Base-by-base conservation (phyloP, 1,139 yeast species). In the Saccharomycopsis phalli region DNA sequence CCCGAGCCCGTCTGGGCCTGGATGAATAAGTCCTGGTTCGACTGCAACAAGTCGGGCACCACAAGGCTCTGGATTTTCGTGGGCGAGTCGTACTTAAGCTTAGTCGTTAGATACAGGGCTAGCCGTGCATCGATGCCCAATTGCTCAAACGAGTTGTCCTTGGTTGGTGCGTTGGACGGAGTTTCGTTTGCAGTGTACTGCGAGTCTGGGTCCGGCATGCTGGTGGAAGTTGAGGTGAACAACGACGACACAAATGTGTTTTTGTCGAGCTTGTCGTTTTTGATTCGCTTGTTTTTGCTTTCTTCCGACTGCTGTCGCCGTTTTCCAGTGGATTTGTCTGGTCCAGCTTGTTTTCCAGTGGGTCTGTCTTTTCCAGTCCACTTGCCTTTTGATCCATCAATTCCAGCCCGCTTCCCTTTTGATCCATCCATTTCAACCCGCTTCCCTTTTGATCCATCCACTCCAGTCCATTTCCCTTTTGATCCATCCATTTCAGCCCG, bases 1-100 rank as follows among this genome's bases (percentile, higher is more conserved):
- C 97, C 97, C 0, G 95, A 84, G 40, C 97, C 97, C 0, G 97
- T 88, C 59, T 87, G 96, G 0, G 97, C 95, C 54, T 84, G 93
- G 38, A 87, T 82, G 51, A 88, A 81, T 44, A 86, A 63, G 59
- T 88, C 96, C 25, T 62, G 2, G 49, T 41, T 23, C 32, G 34
- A 13, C 29, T 36, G 43, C 2, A 78, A 53, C 44, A 91, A 60
- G 37, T 70, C 68, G 2, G 97, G 95, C n/a, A 88, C 65, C 0
- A 83, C 93, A 5, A 79, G 63, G 49, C 84, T 71, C 60, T 91
- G 98, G 49, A 91, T 86, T 51, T 75, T 76, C 0, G 98, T 91
- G 1, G 98, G 98, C 17, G 76, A 68, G 31, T 65, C 59, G 54
- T 84, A 72, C 33, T 71, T 63, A 63, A 86, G 65, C 40, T 70